phyloP scores from a whole-genome alignment of 1,139 yeast genomes.

The Suhomyces taliae region DNA sequence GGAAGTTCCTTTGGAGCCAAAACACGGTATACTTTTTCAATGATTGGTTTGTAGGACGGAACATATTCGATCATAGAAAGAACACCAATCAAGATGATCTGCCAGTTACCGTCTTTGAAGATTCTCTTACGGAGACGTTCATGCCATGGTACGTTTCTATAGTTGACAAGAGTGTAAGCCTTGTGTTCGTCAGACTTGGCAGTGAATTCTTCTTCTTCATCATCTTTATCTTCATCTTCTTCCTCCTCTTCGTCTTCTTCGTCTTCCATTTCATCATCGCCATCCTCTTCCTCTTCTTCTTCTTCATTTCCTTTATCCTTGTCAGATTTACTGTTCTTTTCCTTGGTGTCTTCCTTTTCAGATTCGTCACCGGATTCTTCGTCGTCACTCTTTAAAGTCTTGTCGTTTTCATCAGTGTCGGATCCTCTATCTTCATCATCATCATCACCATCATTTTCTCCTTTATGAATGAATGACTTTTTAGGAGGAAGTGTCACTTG shows the following conservation, averaged over 20 bases:
- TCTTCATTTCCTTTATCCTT: slow-evolving; percentile 12
- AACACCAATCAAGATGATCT: slow-evolving; percentile 71
- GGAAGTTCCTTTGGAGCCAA: slow-evolving; percentile 58
- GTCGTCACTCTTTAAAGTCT: slow-evolving; percentile 27
- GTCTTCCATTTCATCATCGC: slow-evolving; percentile 11
- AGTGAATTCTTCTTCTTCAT: slow-evolving; percentile 17
- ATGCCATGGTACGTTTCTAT: slow-evolving; percentile 70
- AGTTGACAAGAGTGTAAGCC: slow-evolving; percentile 58
- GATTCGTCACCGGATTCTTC: slow-evolving; percentile 22
- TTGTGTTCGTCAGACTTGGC: slow-evolving; percentile 35
- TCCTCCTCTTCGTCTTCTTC: slow-evolving; percentile 15
- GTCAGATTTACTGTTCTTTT: slow-evolving; percentile 8
- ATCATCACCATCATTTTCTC: slow-evolving; percentile 12
- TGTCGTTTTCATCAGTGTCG: slow-evolving; percentile 21
- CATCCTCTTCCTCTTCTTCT: slow-evolving; percentile 12
- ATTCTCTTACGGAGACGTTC: slow-evolving; percentile 72
- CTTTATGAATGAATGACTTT: slow-evolving; percentile 23
- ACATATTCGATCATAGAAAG: slow-evolving; percentile 61
- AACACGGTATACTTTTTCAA: slow-evolving; percentile 46
- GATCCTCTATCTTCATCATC: slow-evolving; percentile 25
- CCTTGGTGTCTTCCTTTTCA: slow-evolving; percentile 8
- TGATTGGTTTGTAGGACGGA: slow-evolving; percentile 50
- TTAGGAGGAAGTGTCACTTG: slow-evolving; percentile 44
- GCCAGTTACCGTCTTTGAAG: slow-evolving; percentile 87
- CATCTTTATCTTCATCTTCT: slow-evolving; percentile 12